phyloP scores from a whole-genome alignment of 176 grass and related monocot species.

The Oropetium thomaeum region DNA sequence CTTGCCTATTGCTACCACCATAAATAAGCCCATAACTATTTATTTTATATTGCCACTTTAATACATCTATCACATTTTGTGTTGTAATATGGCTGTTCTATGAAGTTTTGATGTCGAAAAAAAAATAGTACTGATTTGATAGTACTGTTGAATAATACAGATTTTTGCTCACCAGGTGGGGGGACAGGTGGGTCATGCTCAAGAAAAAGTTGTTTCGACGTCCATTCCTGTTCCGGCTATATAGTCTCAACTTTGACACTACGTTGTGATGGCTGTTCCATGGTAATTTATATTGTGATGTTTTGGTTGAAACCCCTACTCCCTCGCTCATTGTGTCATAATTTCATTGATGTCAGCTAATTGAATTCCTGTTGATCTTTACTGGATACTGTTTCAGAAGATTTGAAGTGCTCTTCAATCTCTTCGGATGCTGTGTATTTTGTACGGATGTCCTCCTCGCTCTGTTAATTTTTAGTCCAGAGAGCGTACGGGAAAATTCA shows the following conservation, averaged over 20 bases:
- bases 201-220: not conserved
- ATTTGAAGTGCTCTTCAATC: not conserved
- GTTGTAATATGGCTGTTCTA: not conserved
- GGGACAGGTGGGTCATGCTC: not conserved
- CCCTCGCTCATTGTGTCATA: not conserved
- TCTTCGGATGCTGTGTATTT: constrained; percentile 10
- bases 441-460: not conserved
- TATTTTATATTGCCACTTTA: not conserved
- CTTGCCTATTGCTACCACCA: not conserved
- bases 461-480: constrained; percentile 8
- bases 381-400: not conserved
- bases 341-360: not conserved
- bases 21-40: not conserved
- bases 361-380: not conserved
- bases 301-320: constrained; percentile 6
- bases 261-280: not conserved
- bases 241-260: not conserved
- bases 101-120: not conserved
- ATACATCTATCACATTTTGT: not conserved
- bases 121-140: not conserved
- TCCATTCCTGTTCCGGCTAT: not conserved
- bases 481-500: not conserved
- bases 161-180: not conserved
- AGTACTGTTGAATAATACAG: not conserved
- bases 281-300: not conserved